These are phyloP conservation scores for Mucor circinelloides DNA, from an alignment of 371 early-diverging fungal genomes.

Conservation along the genomic window DNA sequence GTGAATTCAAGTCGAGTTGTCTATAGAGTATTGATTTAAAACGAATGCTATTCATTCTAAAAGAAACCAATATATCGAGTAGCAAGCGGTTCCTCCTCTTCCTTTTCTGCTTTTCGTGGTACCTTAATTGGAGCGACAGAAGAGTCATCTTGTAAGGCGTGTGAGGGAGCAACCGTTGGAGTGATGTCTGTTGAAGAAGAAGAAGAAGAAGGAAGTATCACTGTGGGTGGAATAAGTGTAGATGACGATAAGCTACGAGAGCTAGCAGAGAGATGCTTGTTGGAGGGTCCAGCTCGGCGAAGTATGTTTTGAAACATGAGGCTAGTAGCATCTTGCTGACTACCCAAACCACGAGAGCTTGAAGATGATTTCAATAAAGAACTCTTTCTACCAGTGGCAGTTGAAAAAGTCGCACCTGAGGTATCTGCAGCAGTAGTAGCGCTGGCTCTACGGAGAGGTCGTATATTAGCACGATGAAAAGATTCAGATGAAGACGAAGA, in stretches of 20 bases:
- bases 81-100: neutral
- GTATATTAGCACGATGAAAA: too few relatives aligned
- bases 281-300: too few relatives aligned
- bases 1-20: too few relatives aligned
- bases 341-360: conserved; percentile 43
- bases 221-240: conserved; percentile 49
- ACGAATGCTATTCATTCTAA: neutral
- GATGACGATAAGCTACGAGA: conserved; percentile 48
- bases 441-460: too few relatives aligned
- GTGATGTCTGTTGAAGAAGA: too few relatives aligned
- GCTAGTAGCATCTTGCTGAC: conserved; percentile 44
- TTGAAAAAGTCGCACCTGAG: too few relatives aligned
- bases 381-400: too few relatives aligned
- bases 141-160: conserved; percentile 25
- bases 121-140: conserved; percentile 3
- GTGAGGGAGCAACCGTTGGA: conserved; percentile 29
- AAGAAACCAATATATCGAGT: neutral
- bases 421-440: too few relatives aligned
- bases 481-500: too few relatives aligned
- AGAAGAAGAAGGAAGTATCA: too few relatives aligned
- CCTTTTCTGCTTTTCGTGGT: neutral
- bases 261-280: too few relatives aligned
- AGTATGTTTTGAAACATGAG: too few relatives aligned
- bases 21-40: neutral
- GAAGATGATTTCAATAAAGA: conserved; percentile 18